Base-by-base conservation (phyloP, 2,329 filamentous ascomycete genomes). In the Lasiodiplodia sp. region DNA sequence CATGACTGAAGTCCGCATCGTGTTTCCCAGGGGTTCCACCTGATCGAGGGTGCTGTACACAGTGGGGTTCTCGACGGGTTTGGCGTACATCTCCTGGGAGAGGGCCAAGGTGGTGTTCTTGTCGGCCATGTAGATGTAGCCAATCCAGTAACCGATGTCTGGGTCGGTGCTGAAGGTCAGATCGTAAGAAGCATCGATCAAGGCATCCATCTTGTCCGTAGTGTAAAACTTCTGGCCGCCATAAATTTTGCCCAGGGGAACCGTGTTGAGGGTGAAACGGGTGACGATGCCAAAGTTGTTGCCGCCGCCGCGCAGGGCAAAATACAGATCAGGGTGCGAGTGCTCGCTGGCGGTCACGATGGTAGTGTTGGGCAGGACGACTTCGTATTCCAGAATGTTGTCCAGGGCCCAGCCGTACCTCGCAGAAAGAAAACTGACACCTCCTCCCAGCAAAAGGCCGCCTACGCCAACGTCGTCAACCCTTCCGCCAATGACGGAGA, bases 241-340 rank as follows among this genome's bases (percentile, higher is more conserved):
- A 79, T 79, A 81, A 60, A 79, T 72, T 3, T 67, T 67, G 18
- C 52, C 55, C 14, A 28, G 62, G 40, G 37, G 23, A 12, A 66
- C 40, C 12, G 38, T 67, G 5, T 31, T 28, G 12, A 77, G 72
- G 11, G 73, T 74, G 64, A 79, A 76, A 11, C 74, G 73, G 5
- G 78, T 79, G 28, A 81, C 78, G 18, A 81, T 75, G n/a, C 77
- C 80, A 44, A 81, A 79, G 68, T 80, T 79, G 66, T 72, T 78
- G 4, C 72, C 73, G 34, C 79, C 79, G 23, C 79, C 80, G 34
- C 78, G 78, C 14, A 81, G 71, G 0, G 78, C 77, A 73, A 76
- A 77, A 72, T 78, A 80, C 2, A 82, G 73, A 57, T 80, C 77
- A 40, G 0, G 37, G 28, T 69, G 37, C 31, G 21, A 28, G 8